phyloP scores from a whole-genome alignment of 495 filamentous ascomycete species.

The Penicillium crystallinum region DNA sequence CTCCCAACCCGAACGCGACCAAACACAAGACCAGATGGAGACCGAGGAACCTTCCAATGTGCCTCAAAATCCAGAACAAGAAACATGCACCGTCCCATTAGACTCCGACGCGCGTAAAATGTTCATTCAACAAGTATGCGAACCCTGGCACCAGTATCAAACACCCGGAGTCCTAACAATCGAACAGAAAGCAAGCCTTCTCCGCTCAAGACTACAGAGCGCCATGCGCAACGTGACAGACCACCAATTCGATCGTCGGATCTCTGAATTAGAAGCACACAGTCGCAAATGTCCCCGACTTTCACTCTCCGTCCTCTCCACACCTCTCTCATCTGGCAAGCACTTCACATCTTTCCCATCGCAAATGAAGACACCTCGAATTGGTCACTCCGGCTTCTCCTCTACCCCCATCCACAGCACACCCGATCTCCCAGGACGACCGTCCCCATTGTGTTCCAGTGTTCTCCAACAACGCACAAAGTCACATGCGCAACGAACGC shows the following conservation, averaged over 20 bases:
- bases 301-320: conserved; percentile 21
- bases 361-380: conserved; percentile 20
- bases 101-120: conserved; percentile 37
- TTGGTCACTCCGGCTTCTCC: conserved; percentile 19
- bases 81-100: conserved; percentile 23
- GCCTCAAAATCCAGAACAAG: conserved; percentile 4
- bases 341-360: conserved; percentile 12
- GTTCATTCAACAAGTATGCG: conserved; percentile 42
- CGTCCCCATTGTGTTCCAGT: conserved; percentile 8
- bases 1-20: conserved; percentile 18
- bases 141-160: background rate
- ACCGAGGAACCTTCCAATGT: conserved; percentile 6
- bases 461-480: conserved; percentile 16
- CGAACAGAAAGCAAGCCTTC: conserved; percentile 41
- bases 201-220: conserved; percentile 38
- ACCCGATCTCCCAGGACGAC: conserved; percentile 18
- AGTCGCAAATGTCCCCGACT: conserved; percentile 38
- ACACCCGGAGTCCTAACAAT: conserved; percentile 1
- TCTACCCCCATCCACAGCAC: conserved; percentile 18
- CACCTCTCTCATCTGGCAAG: conserved; percentile 14
- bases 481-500: conserved; percentile 23
- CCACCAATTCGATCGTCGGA: conserved; percentile 41
- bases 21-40: conserved; percentile 12
- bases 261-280: conserved; percentile 42
- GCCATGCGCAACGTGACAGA: conserved; percentile 41